phyloP scores from a whole-genome alignment of 352 stramenopile species.

The Elongisporangium senticosum region DNA sequence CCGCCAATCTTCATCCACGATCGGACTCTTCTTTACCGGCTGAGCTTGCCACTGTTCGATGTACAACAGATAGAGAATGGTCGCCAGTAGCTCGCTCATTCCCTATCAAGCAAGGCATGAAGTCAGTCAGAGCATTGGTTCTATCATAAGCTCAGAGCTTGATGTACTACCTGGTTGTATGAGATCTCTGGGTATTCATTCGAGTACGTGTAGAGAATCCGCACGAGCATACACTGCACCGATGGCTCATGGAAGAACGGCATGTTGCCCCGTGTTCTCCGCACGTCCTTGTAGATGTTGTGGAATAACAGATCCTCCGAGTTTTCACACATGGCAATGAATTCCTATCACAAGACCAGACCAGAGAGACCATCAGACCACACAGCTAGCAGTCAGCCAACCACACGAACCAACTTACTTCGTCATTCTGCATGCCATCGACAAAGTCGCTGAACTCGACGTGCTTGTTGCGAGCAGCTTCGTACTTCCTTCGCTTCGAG shows the following conservation, averaged over 20 bases:
- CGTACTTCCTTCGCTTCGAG: slow-evolving; percentile 44
- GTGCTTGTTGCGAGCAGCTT: slow-evolving; percentile 21
- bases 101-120: slow-evolving; percentile 16
- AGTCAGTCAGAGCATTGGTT: neutral
- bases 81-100: slow-evolving; percentile 74
- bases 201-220: slow-evolving; percentile 70
- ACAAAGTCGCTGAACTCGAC: slow-evolving; percentile 26
- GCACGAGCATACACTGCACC: slow-evolving; percentile 55
- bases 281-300: slow-evolving; percentile 69
- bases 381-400: too few species aligned
- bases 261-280: slow-evolving; percentile 55
- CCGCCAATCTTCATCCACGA: neutral
- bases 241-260: slow-evolving; percentile 42
- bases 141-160: neutral
- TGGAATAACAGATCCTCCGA: slow-evolving; percentile 49
- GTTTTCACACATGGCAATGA: slow-evolving; percentile 48
- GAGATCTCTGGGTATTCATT: slow-evolving; percentile 54
- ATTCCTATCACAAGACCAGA: slow-evolving; percentile 13
- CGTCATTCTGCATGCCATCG: slow-evolving; percentile 18
- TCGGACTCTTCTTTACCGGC: slow-evolving; percentile 2
- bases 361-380: neutral
- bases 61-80: slow-evolving; percentile 61
- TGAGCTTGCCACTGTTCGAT: slow-evolving; percentile 54
- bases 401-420: slow-evolving; percentile 3
- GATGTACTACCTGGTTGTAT: slow-evolving; percentile 53